Base-by-base conservation (phyloP, 2,329 filamentous ascomycete species). In the Fusarium fracticaudum region DNA sequence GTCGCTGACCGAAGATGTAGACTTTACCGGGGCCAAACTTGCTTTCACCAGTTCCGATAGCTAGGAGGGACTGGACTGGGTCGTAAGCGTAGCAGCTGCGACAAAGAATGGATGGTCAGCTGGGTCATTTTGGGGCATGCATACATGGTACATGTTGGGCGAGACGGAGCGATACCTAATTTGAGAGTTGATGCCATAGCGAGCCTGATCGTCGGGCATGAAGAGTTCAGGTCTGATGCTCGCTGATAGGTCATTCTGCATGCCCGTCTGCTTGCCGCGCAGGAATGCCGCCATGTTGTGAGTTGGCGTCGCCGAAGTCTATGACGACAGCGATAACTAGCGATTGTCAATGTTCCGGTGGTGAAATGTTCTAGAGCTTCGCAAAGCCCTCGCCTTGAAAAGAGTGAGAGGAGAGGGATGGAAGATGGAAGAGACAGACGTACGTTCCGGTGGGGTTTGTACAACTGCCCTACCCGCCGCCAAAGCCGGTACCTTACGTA, bases 41-140 rank as follows among this genome's bases (percentile, higher is more conserved):
- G 74, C 93, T 94, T 83, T 97, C 93, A 80, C 91, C 93, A 47
- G 96, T 99, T 68, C 95, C 96, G 72, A 98, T 90, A 47, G 96
- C 96, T 59, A 99, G 88, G 65, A 99, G 91, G 35, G 95, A 98
- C 81, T 99, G 96, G 18, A 98, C 89, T 3, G 96, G 95, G 76
- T 98, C 95, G 85, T 97, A 98, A 69, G 95, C 93, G 74, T 98
- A 85, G 73, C 93, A 93, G 78, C 94, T 89, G 31, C 82, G 84
- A 76, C 57, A 60, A 62, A 60, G 44, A 60, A 71, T 55, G 38
- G 53, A 75, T 48, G 73, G 78, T 73, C 65, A 70, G 69, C 67
- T 76, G 69, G 65, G 43, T 45, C 45, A 50, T 63, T 45, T 63
- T 48, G 61, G 62, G 60, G 20, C 43, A 55, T 41, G 35, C 51